Base-by-base conservation (phyloP, 495 filamentous ascomycete species). In the Penicillium paxilli region DNA sequence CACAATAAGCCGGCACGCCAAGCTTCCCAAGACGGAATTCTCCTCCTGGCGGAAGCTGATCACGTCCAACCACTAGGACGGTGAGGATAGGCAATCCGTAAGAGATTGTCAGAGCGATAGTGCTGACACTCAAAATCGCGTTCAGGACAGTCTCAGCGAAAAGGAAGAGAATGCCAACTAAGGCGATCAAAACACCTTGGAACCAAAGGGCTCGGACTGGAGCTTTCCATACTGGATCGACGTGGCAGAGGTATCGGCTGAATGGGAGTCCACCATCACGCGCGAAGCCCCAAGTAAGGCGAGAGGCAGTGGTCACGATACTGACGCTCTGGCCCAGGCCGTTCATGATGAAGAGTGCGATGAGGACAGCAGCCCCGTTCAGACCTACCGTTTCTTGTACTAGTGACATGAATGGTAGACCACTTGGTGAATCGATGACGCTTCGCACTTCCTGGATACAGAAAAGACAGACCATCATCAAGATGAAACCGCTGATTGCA, bases 401-500 rank as follows among this genome's bases (percentile, higher is more conserved):
- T 1, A 77, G 64, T 37, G 73, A 64, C 59, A 77, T 70, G 52
- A 77, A 77, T 14, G 74, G 74, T 0, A 76, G 63, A 3, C 71
- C 70, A 16, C 58, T 69, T 4, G 70, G 63, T 3, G 74, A 63
- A 35, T 74, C 65, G 55, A 86, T 72, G 9, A 91, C 77, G 1
- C 73, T 71, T 20, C 76, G 69, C 37, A 91, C 67, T 47, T 87
- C 78, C 44, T 76, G 85, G 56, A 92, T 88, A 50, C 78, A 77
- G 65, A 91, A 92, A 49, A 87, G 81, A 40, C 91, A 77, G n/a
- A 87, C 80, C 38, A 92, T 81, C 59, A 86, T 80, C 64, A 88
- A 89, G 59, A 80, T 74, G 58, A 91, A 88, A 0, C 87, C 85
- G 19, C 66, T 72, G 8, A 74, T 45, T 7, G 87, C 45, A 83